Evolutionary conservation across 2,329 filamentous ascomycete genomes (phyloP), one percentile per base, ranked within the genome.

Genomic region (Phialophora verrucosa): DNA sequence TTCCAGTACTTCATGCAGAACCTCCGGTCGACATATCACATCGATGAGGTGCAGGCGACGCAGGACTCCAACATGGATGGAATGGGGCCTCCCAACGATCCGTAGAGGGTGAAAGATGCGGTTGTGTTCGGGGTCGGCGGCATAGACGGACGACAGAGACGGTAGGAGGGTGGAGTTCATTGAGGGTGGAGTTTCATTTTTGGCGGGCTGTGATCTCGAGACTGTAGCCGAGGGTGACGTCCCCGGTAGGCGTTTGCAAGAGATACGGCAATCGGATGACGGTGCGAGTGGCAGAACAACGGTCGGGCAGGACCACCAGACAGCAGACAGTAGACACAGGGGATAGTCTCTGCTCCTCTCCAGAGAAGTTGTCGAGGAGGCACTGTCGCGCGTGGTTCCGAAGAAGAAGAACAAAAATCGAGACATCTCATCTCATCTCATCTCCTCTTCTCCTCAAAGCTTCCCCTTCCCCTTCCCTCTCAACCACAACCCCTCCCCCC

Each of bases 401-500:
- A 31, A 10, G 31, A 8, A 31, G 10, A 10, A 31, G 31, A 27
- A 27, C 27, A 27, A 27, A 27, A 50, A 20, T 14, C 54, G 5
- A 49, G 6, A 31, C 29, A 31, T 7, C 7, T 31, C 29, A 7
- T 31, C 29, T 7, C 29, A 6, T 29, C 29, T 31, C 29, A 1
- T 31, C 7, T 31, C 29, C 7, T 31, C 10, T n/a, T 50, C 29
- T 25, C 44, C 23, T 35, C 59, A 54, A 17, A 61, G 23, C 4
- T 25, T 27, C 32, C 29, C 44, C 42, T n/a, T 42, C 12, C n/a
- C 66, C n/a, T 72, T 72, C 11, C 70, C 74, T 58, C 76, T 69
- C 62, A 81, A 65, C 76, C 79, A 81, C 67, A 81, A 77, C 3
- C 77, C 79, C 67, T 80, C 76, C 1, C 78, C 79, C 70, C 79